Evolutionary conservation across 768 basidiomycete species (phyloP), one percentile per base, ranked within the genome.

Genomic region (Lepiota brunneoincarnata): DNA sequence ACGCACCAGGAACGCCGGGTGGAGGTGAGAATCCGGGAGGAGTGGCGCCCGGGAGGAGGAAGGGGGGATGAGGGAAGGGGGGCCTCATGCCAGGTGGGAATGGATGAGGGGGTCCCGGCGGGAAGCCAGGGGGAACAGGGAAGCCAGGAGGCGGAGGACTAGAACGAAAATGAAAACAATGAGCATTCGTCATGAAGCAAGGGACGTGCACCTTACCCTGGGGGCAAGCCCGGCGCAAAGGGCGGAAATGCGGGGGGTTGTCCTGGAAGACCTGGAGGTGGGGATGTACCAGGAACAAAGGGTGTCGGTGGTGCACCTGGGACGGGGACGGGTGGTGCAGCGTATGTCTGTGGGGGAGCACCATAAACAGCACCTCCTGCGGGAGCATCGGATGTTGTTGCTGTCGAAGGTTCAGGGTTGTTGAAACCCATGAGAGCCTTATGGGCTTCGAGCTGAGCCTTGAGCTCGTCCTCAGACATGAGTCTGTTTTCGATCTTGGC

Each of bases 391-490:
- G 53, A 20, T 1, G 43, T 46, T 5, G 45, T 38, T 37, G 28
- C 21, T 17, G 46, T 42, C n/a, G 55, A 23, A 2, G 56, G 53
- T 45, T 65, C 64, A 6, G 63, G 61, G 20, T 61, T 59, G 17
- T 55, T 59, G 6, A 64, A 55, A 1, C 90, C 89, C 96, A 99
- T 98, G 40, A 98, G 78, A 6, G 88, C 88, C 67, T 87, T 93
- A 71, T 98, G 96, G 1, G 92, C 90, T 50, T 84, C 86, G 2
- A 98, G 79, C 67, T 95, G 91, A 0, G 87, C 84, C 56, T 81
- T 82, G 15, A 98, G 78, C 63, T 98, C 91, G 0, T 89, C 88
- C 61, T 96, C 91, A 1, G 86, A 81, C 4, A 98, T 69, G 1
- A 84, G 78, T 2, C 82, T 79, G 62, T 93, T 91, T 59, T 91